Conservation (phyloP, 176 grass and related monocot genomes). For the Raddia distichophylla region DNA sequence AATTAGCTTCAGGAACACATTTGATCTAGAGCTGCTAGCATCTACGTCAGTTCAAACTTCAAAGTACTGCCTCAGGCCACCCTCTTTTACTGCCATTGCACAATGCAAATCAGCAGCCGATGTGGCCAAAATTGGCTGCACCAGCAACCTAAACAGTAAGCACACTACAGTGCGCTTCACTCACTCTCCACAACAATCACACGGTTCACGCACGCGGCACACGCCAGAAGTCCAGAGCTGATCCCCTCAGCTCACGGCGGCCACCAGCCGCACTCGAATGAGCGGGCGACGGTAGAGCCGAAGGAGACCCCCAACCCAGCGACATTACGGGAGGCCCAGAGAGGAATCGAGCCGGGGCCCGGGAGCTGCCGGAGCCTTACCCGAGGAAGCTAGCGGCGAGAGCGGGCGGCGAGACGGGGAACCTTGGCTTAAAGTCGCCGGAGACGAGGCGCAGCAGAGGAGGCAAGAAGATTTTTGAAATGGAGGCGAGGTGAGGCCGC, state of each 20-base stretch:
- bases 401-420: not conserved
- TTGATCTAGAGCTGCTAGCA: not conserved
- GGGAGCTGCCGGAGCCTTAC: not conserved
- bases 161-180: not conserved
- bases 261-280: not conserved
- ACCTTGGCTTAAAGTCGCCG: slow-evolving; percentile 29
- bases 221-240: too few relatives aligned
- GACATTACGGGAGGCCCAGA: not conserved
- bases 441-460: not conserved
- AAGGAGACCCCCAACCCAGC: not conserved
- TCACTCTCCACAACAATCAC: not conserved
- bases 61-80: not conserved
- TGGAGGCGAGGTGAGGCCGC: not conserved
- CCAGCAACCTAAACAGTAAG: not conserved
- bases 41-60: too few relatives aligned
- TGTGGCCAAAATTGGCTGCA: not conserved
- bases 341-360: not conserved
- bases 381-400: not conserved
- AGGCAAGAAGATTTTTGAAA: slow-evolving; percentile 7
- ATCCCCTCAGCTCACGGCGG: not conserved
- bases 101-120: not conserved
- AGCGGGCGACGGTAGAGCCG: not conserved
- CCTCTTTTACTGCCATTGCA: not conserved
- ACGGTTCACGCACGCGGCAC: not conserved
- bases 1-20: not conserved